Percentiles rank a stretch among this genome's conserved stretches.
phyloP scores from a whole-genome alignment of 2,329 filamentous ascomycete genomes.

The Hortaea sp. region DNA sequence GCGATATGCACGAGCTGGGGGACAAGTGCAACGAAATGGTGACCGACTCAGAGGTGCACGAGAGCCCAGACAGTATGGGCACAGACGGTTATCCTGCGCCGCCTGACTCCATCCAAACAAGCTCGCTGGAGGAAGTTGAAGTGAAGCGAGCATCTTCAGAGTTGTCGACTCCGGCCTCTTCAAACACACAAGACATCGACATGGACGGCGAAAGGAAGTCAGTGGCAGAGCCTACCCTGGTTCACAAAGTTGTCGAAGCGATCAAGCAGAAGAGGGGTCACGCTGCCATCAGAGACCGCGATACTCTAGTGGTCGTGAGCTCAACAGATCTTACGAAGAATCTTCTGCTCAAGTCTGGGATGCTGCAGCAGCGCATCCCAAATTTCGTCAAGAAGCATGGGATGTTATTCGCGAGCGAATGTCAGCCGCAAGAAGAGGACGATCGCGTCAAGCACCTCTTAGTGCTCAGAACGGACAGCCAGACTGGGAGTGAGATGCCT shows the following conservation, averaged over 20 bases:
- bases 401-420: no score
- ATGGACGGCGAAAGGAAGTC: neutral
- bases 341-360: neutral
- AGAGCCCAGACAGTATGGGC: no score
- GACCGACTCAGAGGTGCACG: no score
- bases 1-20: no score
- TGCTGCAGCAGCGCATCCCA: neutral
- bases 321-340: neutral
- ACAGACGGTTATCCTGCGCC: no score
- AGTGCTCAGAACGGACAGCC: neutral
- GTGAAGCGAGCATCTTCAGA: no score
- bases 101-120: no score
- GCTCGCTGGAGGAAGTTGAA: no score
- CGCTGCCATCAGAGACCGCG: neutral
- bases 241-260: neutral
- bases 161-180: no score
- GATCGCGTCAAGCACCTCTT: neutral
- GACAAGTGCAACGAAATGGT: no score
- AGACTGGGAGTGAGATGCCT: neutral
- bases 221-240: neutral
- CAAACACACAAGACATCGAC: no score
- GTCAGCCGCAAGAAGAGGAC: no score
- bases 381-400: neutral
- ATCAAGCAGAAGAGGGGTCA: neutral
- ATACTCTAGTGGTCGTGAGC: neutral